Conservation (phyloP, 768 basidiomycete species). For the Trametes coccinea region DNA sequence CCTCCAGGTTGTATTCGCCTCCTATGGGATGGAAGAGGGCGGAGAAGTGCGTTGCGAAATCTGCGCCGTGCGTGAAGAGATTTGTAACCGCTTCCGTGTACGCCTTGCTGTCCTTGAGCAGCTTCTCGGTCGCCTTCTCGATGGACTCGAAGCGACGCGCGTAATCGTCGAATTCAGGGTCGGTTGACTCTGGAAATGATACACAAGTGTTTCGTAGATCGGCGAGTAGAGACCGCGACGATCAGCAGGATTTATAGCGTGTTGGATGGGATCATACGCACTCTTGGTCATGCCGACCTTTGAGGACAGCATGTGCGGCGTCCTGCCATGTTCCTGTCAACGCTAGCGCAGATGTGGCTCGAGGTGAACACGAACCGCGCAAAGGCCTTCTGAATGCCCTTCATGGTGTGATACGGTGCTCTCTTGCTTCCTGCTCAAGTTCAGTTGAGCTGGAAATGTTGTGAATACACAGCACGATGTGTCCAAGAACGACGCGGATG, state of each 20-base stretch:
- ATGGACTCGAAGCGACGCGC: conserved; percentile 73
- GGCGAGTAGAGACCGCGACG: conserved; percentile 25
- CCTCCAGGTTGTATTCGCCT: conserved; percentile 77
- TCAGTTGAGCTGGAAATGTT: background rate
- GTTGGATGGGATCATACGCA: conserved; percentile 34
- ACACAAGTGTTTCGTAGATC: background rate
- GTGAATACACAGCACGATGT: background rate
- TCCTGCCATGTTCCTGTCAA: conserved; percentile 45
- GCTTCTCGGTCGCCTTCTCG: conserved; percentile 82
- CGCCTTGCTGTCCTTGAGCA: conserved; percentile 87
- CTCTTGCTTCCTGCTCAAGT: background rate
- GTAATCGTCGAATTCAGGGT: conserved; percentile 90
- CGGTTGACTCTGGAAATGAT: conserved; percentile 59
- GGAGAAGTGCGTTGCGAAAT: conserved; percentile 64
- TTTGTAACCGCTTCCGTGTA: conserved; percentile 83
- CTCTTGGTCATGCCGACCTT: conserved; percentile 94
- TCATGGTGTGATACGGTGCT: conserved; percentile 20
- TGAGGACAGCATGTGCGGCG: conserved; percentile 86
- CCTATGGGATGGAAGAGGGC: conserved; percentile 63
- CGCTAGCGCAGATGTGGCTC: background rate
- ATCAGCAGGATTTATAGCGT: background rate
- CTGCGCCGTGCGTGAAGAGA: conserved; percentile 64
- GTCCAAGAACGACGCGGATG: background rate
- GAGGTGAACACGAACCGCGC: conserved; percentile 25
- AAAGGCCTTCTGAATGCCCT: conserved; percentile 33